These are phyloP conservation scores for Plantago major DNA, from an alignment of 257 asterid genomes.

Conservation along the genomic window DNA sequence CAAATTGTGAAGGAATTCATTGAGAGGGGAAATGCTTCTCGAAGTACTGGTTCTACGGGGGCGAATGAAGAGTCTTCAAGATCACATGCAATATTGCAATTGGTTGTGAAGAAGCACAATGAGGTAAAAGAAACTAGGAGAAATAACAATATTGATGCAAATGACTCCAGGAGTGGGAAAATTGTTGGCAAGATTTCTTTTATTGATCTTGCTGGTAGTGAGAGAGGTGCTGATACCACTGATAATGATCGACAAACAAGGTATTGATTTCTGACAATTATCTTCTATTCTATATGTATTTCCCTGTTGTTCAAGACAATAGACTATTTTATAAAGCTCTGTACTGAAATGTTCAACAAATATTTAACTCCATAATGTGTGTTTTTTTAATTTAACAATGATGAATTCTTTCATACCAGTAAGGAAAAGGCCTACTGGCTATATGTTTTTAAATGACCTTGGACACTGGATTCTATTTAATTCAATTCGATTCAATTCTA, in stretches of 20 bases:
- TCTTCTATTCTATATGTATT: background rate
- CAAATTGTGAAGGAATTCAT: slow-evolving; percentile 86
- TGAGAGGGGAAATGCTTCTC: slow-evolving; percentile 82
- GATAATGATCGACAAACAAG: slow-evolving; percentile 96
- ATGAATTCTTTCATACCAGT: too few species aligned
- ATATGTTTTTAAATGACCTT: too few species aligned
- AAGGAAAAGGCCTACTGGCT: too few species aligned
- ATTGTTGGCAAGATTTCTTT: slow-evolving; percentile 94
- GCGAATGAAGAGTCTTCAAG: slow-evolving; percentile 99
- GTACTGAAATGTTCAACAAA: too few species aligned
- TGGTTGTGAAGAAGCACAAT: slow-evolving; percentile 80
- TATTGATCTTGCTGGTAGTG: slow-evolving; percentile 99
- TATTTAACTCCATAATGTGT: too few species aligned
- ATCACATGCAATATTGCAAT: slow-evolving; percentile 93
- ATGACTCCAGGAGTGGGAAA: slow-evolving; percentile 71
- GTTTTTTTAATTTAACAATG: too few species aligned
- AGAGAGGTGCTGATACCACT: slow-evolving; percentile 98
- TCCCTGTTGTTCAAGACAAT: too few species aligned
- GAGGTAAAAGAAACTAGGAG: slow-evolving; percentile 82
- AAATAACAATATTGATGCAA: slow-evolving; percentile 55
- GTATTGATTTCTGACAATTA: slow-evolving; percentile 38
- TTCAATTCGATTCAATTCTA: too few species aligned
- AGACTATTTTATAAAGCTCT: too few species aligned
- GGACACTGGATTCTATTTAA: too few species aligned
- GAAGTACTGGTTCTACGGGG: slow-evolving; percentile 98